Evolutionary conservation across 768 basidiomycete genomes (phyloP).

Genomic region (Boletus fagicola): DNA sequence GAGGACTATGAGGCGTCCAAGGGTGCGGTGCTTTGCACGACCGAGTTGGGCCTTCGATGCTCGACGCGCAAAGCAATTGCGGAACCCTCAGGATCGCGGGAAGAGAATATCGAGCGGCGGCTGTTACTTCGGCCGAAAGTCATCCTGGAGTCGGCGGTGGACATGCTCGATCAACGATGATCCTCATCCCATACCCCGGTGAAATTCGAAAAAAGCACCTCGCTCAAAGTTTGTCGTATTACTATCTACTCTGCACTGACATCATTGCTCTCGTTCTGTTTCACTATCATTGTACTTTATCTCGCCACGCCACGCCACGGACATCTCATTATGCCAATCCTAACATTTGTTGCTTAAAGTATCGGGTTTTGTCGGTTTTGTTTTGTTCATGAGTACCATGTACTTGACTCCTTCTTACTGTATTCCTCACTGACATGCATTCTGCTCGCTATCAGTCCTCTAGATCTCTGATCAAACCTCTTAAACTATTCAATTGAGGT

Average conservation of each 20-base stretch:
- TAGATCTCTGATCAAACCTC: not conserved
- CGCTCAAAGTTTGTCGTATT: not conserved
- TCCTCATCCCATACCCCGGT: not conserved
- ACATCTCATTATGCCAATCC: conserved; percentile 15
- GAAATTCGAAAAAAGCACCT: not conserved
- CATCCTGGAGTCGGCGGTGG: conserved; percentile 67
- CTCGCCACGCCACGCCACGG: not conserved
- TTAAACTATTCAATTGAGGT: not conserved
- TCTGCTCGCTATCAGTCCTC: not conserved
- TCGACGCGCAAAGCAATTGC: conserved; percentile 44
- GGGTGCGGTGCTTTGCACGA: conserved; percentile 61
- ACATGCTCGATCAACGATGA: conserved; percentile 42
- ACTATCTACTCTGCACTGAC: not conserved
- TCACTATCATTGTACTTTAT: conserved; percentile 17
- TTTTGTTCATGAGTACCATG: not conserved
- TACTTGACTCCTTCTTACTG: not conserved
- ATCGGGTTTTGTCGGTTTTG: conserved; percentile 7
- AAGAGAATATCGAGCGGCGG: conserved; percentile 52
- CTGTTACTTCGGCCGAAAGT: conserved; percentile 72
- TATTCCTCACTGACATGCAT: conserved; percentile 1
- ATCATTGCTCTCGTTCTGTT: not conserved
- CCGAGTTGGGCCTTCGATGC: conserved; percentile 69
- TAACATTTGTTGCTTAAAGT: conserved; percentile 1
- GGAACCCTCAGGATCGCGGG: conserved; percentile 32
- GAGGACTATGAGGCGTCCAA: conserved; percentile 52